Conservation (phyloP, 331 rosid species). For the Phaseolus coccineus region DNA sequence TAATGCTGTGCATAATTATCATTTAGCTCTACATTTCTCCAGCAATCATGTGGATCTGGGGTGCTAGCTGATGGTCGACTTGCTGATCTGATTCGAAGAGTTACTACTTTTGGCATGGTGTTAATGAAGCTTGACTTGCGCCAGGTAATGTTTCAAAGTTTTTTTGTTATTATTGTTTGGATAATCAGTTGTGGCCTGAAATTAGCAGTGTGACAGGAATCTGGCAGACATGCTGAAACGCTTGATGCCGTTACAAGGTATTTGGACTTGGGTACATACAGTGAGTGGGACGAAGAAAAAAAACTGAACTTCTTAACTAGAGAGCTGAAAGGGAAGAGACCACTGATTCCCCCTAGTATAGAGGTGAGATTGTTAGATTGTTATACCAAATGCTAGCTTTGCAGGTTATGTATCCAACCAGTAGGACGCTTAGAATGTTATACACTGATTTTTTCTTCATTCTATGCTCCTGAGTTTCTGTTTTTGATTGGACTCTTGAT, state of each 20-base stretch:
- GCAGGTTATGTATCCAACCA: not conserved
- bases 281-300: slow-evolving; percentile 90
- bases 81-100: slow-evolving; percentile 83
- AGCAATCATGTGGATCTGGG: slow-evolving; percentile 86
- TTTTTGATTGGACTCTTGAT: slow-evolving; percentile 14
- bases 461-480: not conserved
- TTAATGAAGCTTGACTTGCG: slow-evolving; percentile 90
- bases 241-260: slow-evolving; percentile 72
- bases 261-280: slow-evolving; percentile 73
- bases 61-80: slow-evolving; percentile 89
- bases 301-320: slow-evolving; percentile 69
- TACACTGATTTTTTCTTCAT: not conserved
- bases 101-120: slow-evolving; percentile 81
- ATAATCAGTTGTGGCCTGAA: slow-evolving; percentile 38
- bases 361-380: slow-evolving; percentile 56
- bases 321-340: slow-evolving; percentile 85
- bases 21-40: slow-evolving; percentile 41
- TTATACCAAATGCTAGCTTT: slow-evolving; percentile 13
- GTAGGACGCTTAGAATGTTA: not conserved
- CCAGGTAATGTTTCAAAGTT: slow-evolving; percentile 57
- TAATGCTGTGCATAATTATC: slow-evolving; percentile 23
- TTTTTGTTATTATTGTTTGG: slow-evolving; percentile 16
- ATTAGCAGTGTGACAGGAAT: slow-evolving; percentile 65
- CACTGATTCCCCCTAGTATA: slow-evolving; percentile 69
- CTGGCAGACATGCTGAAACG: slow-evolving; percentile 81